These are phyloP conservation scores for Porcisia deanei DNA, from an alignment of 208 protist genomes.

Conservation along the genomic window DNA sequence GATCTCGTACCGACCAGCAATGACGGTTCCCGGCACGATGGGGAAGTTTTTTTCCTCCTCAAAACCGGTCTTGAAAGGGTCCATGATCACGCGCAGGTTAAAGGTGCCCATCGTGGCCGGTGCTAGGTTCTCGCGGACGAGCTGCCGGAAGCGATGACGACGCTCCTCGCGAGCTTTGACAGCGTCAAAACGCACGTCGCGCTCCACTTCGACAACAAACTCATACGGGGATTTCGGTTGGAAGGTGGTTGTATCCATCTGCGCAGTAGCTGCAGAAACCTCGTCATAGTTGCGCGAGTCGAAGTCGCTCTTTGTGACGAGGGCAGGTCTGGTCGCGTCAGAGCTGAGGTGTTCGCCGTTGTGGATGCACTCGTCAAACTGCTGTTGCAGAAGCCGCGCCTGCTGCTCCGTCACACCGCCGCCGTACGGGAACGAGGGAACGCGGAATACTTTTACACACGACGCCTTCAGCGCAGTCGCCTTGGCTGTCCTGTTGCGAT, in stretches of 20 bases:
- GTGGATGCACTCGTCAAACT: slow-evolving; percentile 56
- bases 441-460: slow-evolving; percentile 54
- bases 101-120: slow-evolving; percentile 88
- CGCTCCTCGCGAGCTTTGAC: slow-evolving; percentile 69
- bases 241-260: slow-evolving; percentile 40
- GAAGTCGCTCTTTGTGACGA: slow-evolving; percentile 53
- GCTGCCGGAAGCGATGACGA: slow-evolving; percentile 59
- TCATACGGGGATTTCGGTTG: slow-evolving; percentile 75
- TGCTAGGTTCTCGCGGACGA: slow-evolving; percentile 67
- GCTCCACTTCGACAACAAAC: slow-evolving; percentile 89
- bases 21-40: slow-evolving; percentile 84
- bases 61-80: slow-evolving; percentile 93
- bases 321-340: slow-evolving; percentile 29
- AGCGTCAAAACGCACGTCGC: slow-evolving; percentile 72
- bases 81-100: slow-evolving; percentile 91
- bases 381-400: slow-evolving; percentile 42
- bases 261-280: slow-evolving; percentile 32
- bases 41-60: slow-evolving; percentile 93
- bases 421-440: slow-evolving; percentile 86
- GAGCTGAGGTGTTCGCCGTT: slow-evolving; percentile 31
- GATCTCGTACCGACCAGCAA: slow-evolving; percentile 95
- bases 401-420: slow-evolving; percentile 81
- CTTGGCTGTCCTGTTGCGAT: slow-evolving; percentile 22
- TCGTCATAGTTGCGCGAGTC: slow-evolving; percentile 44
- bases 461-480: slow-evolving; percentile 3